Evolutionary conservation across 176 grass and related monocot species (phyloP).

Genomic region (Carex cristatella): DNA sequence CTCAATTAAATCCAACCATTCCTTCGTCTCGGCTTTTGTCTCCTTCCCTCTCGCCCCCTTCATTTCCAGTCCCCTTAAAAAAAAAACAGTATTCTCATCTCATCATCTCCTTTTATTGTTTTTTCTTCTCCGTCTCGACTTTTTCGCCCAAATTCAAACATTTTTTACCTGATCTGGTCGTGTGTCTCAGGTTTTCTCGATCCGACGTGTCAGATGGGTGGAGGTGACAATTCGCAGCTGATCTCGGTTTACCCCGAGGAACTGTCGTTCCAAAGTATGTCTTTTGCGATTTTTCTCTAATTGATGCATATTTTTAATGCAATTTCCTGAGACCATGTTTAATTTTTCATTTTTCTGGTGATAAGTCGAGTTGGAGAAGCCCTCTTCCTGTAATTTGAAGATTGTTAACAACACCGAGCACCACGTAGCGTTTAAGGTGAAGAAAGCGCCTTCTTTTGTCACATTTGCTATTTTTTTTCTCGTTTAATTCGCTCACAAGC

Average conservation of each 20-base stretch:
- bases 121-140: slow-evolving; percentile 11
- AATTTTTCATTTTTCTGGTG: slow-evolving; percentile 21
- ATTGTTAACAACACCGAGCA: slow-evolving; percentile 96
- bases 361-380: slow-evolving; percentile 91
- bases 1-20: not conserved
- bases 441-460: not conserved
- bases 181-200: slow-evolving; percentile 7
- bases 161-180: slow-evolving; percentile 25
- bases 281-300: not conserved
- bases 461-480: not conserved
- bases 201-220: slow-evolving; percentile 51
- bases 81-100: slow-evolving; percentile 3
- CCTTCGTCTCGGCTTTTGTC: slow-evolving; percentile 14
- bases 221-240: slow-evolving; percentile 45
- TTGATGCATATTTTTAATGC: not conserved
- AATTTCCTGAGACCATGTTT: not conserved
- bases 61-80: slow-evolving; percentile 33
- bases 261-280: slow-evolving; percentile 83
- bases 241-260: slow-evolving; percentile 88
- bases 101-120: slow-evolving; percentile 7
- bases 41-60: slow-evolving; percentile 12
- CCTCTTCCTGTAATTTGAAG: slow-evolving; percentile 93
- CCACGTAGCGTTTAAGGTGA: slow-evolving; percentile 95
- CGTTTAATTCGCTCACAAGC: slow-evolving; percentile 11
- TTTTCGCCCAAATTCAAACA: not conserved